Evolutionary conservation across 768 basidiomycete species (phyloP), one percentile per base, ranked within the genome.

Genomic region (Hygrocybe punicea): DNA sequence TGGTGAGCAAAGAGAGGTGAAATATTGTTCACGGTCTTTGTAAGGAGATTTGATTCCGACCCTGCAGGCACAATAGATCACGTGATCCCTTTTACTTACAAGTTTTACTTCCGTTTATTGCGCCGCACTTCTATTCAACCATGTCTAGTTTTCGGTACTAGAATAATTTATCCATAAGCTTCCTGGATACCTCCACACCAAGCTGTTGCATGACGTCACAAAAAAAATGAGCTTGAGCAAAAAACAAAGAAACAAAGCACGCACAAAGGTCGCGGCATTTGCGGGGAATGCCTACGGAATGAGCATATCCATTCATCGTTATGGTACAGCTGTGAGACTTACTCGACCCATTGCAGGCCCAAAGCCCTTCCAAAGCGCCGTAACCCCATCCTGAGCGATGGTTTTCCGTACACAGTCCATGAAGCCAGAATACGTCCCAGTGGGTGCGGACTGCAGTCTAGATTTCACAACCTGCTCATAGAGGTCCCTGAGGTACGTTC

Each of bases 301-400:
- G 51, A 39, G 34, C 10, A 29, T 17, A 53, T 29, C 2, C 21
- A 50, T 50, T 14, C 35, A 53, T 8, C 39, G 29, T 40, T 52
- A 19, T 44, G 48, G 24, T 25, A 39, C 11, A 47, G 34, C 16
- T 17, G 14, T 36, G 35, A 47, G n/a, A 74, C 87, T 54, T 69
- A 91, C 91, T 66, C 92, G 76, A 58, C 87, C 86, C 96, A 98
- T 98, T 16, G 97, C 97, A 14, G 96, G 97, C 46, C 92, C 95
- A 68, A 99, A 92, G 9, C 97, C 97, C 73, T 90, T 98, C 93
- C 94, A 99, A 9, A 99, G 76, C 1, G 96, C 95, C 25, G 73
- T 73, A 16, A 91, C 78, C 42, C 97, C 97, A 71, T 97, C 94
- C 51, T 78, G 81, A 6, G 91, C 90, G 62, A 98, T 89, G 8